Conservation (phyloP, 441 rosid genomes). For the Manihot esculenta region DNA sequence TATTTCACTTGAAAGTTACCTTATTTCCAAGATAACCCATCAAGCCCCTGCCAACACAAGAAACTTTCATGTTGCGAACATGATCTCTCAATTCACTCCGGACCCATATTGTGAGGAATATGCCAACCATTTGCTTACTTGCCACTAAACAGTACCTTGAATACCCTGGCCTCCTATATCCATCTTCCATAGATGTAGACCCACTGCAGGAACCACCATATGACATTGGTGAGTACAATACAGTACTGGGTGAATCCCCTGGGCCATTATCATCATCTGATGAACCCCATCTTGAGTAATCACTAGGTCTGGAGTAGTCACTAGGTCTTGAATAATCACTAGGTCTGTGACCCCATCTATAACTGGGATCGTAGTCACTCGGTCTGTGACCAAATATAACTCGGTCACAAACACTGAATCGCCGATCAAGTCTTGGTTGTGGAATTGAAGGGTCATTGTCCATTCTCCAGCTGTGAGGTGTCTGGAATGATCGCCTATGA, state of each 20-base stretch:
- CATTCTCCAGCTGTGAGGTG: constrained; percentile 76
- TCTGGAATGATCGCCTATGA: constrained; percentile 90
- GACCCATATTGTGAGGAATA: constrained; percentile 91
- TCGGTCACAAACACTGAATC: constrained; percentile 93
- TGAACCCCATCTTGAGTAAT: constrained; percentile 85
- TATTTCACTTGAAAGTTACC: constrained; percentile 41
- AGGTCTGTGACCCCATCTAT: constrained; percentile 50
- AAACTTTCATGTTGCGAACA: constrained; percentile 87
- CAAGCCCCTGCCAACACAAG: constrained; percentile 94
- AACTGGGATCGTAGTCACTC: constrained; percentile 69
- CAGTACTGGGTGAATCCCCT: constrained; percentile 90
- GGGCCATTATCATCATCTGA: constrained; percentile 91
- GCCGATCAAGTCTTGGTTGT: constrained; percentile 74
- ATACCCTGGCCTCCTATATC: constrained; percentile 61
- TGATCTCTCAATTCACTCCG: constrained; percentile 78
- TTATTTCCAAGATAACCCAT: constrained; percentile 99
- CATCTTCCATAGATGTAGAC: constrained; percentile 59
- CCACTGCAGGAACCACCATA: constrained; percentile 37
- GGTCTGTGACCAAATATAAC: constrained; percentile 78
- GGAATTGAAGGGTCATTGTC: constrained; percentile 67
- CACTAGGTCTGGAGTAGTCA: constrained; percentile 78
- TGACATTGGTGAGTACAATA: constrained; percentile 69
- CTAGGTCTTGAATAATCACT: constrained; percentile 86
- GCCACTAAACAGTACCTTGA: constrained; percentile 91
- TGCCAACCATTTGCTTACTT: constrained; percentile 96